Conservation (phyloP, 2,329 filamentous ascomycete species). For the Ophiostoma angusticollis region DNA sequence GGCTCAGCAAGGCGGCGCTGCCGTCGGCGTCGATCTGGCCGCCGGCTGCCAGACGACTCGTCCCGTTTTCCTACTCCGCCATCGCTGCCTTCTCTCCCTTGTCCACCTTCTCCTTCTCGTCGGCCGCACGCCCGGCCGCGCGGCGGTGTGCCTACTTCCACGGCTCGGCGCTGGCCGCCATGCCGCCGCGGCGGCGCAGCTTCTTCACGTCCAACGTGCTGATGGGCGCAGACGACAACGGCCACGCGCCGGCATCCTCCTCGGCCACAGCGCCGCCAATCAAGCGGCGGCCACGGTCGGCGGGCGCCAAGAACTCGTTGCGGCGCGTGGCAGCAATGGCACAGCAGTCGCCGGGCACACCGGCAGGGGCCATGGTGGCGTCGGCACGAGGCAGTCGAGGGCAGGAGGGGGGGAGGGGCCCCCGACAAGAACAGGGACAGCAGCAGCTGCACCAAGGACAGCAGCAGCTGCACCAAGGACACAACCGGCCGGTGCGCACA, state of each 20-base stretch:
- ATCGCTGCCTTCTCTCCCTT: no score
- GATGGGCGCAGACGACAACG: slow-evolving; percentile 28
- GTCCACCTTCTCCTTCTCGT: no score
- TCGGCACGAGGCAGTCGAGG: no score
- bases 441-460: no score
- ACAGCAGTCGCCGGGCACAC: slow-evolving; percentile 45
- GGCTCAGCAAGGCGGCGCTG: slow-evolving; percentile 2
- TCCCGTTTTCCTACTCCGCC: no score
- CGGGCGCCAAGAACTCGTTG: slow-evolving; percentile 49
- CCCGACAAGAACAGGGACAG: no score
- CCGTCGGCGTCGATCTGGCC: not conserved
- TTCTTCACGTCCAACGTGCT: slow-evolving; percentile 56
- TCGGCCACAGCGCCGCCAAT: slow-evolving; percentile 7
- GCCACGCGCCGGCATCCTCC: not conserved
- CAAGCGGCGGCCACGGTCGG: slow-evolving; percentile 13
- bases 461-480: not conserved
- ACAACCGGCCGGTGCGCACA: not conserved
- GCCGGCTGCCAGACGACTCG: no score
- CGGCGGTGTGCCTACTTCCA: slow-evolving; percentile 20
- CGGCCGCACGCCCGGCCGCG: not conserved
- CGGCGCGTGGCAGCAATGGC: slow-evolving; percentile 79
- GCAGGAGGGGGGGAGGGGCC: no score
- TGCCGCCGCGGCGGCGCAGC: slow-evolving; percentile 45
- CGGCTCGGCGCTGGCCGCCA: slow-evolving; percentile 27
- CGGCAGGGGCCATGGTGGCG: no score